These are phyloP conservation scores for Skeletonema potamos DNA, from an alignment of 108 stramenopile species.

Conservation along the genomic window DNA sequence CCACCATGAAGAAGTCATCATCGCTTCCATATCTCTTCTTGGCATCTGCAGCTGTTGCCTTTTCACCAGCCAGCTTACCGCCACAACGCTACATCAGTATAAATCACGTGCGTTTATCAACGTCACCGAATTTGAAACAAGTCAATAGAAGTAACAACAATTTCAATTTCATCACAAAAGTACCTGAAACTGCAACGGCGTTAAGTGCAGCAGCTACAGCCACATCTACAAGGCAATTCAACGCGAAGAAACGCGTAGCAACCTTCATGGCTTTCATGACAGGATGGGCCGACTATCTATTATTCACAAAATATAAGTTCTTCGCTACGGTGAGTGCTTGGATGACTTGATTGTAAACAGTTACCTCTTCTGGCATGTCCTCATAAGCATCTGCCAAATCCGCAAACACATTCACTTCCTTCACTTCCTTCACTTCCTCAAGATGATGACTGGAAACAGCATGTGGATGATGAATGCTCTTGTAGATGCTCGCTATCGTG, in stretches of 20 bases:
- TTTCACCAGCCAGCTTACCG: slow-evolving; percentile 10
- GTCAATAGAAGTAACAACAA: not conserved
- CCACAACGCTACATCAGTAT: slow-evolving; percentile 6
- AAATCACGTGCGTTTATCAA: not conserved
- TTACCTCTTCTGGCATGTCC: too few species aligned
- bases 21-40: slow-evolving; percentile 9
- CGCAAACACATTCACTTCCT: too few species aligned
- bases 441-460: slow-evolving; percentile 80
- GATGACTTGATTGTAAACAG: too few species aligned
- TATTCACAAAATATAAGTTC: slow-evolving; percentile 47
- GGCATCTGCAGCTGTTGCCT: slow-evolving; percentile 16
- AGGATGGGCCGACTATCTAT: slow-evolving; percentile 55
- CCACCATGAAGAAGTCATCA: not conserved
- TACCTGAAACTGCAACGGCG: not conserved
- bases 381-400: too few species aligned
- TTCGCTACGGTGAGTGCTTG: too few species aligned
- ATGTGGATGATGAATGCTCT: slow-evolving; percentile 60
- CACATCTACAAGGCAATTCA: slow-evolving; percentile 13
- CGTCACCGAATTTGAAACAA: not conserved
- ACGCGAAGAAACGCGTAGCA: slow-evolving; percentile 47
- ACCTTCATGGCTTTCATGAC: slow-evolving; percentile 63
- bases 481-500: slow-evolving; percentile 39
- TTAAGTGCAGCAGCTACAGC: not conserved
- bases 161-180: not conserved
- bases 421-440: too few species aligned